Conservation (phyloP, 495 filamentous ascomycete genomes). For the Penicillium angulare region DNA sequence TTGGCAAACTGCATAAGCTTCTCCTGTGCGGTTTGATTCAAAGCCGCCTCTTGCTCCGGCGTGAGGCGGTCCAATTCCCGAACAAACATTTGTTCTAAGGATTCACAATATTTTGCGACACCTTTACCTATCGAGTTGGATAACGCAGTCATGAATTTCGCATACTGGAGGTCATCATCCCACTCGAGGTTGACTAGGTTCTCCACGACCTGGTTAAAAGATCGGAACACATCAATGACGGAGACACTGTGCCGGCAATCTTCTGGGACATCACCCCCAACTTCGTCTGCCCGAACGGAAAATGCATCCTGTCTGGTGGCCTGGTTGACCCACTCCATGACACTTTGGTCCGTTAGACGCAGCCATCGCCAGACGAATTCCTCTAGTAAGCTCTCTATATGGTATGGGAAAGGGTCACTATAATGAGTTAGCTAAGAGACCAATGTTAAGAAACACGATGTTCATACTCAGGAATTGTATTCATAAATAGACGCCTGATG, state of each 20-base stretch:
- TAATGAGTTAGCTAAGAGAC: not conserved
- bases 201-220: conserved; percentile 87
- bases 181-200: conserved; percentile 83
- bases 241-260: conserved; percentile 90
- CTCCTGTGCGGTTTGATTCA: conserved; percentile 80
- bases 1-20: conserved; percentile 89
- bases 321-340: conserved; percentile 82
- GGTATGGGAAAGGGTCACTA: conserved; percentile 67
- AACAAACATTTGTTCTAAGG: conserved; percentile 80
- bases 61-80: conserved; percentile 91
- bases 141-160: conserved; percentile 95
- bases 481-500: conserved; percentile 73
- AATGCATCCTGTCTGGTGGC: conserved; percentile 89
- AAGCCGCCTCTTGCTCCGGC: conserved; percentile 79
- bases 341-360: conserved; percentile 69
- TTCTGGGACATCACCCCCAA: conserved; percentile 63
- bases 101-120: conserved; percentile 86
- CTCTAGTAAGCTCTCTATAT: conserved; percentile 79
- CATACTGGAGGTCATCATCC: conserved; percentile 90
- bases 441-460: not conserved
- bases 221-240: conserved; percentile 88
- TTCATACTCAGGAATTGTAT: conserved; percentile 62
- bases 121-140: conserved; percentile 83
- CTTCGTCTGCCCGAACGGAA: conserved; percentile 59
- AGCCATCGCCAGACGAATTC: conserved; percentile 98